Conservation (phyloP, 805 yeast genomes). For the Tetrapisispora namnaoensis region DNA sequence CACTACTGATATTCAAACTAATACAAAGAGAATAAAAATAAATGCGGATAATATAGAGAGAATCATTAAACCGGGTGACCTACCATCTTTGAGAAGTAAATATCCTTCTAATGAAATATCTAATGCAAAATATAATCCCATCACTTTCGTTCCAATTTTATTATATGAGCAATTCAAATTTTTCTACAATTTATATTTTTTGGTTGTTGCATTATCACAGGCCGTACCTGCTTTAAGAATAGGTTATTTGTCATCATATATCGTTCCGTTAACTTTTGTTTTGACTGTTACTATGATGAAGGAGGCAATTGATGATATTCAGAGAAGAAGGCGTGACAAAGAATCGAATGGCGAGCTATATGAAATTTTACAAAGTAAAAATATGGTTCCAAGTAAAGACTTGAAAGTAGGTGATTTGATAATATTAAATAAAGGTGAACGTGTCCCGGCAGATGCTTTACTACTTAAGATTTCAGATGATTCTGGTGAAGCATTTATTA, state of each 20-base stretch:
- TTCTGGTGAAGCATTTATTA: slow-evolving; percentile 81
- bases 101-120: slow-evolving; percentile 56
- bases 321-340: slow-evolving; percentile 78
- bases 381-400: slow-evolving; percentile 43
- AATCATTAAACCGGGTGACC: slow-evolving; percentile 33
- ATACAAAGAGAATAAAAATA: slow-evolving; percentile 3
- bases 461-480: slow-evolving; percentile 71
- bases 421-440: slow-evolving; percentile 64
- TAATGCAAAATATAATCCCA: slow-evolving; percentile 86
- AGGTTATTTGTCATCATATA: slow-evolving; percentile 85
- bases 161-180: slow-evolving; percentile 94
- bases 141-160: slow-evolving; percentile 80
- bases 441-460: slow-evolving; percentile 92
- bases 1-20: slow-evolving; percentile 29
- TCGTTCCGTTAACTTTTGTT: slow-evolving; percentile 92
- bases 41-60: slow-evolving; percentile 28
- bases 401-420: slow-evolving; percentile 83
- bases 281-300: slow-evolving; percentile 86
- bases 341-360: slow-evolving; percentile 81
- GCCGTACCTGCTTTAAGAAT: slow-evolving; percentile 81
- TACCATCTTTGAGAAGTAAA: slow-evolving; percentile 21
- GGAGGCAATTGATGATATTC: slow-evolving; percentile 91
- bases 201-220: slow-evolving; percentile 90
- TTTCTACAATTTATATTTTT: slow-evolving; percentile 85
- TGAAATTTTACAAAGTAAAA: slow-evolving; percentile 49